These are phyloP conservation scores for Globisporangium okanoganense DNA, from an alignment of 352 stramenopile genomes.

Conservation along the genomic window DNA sequence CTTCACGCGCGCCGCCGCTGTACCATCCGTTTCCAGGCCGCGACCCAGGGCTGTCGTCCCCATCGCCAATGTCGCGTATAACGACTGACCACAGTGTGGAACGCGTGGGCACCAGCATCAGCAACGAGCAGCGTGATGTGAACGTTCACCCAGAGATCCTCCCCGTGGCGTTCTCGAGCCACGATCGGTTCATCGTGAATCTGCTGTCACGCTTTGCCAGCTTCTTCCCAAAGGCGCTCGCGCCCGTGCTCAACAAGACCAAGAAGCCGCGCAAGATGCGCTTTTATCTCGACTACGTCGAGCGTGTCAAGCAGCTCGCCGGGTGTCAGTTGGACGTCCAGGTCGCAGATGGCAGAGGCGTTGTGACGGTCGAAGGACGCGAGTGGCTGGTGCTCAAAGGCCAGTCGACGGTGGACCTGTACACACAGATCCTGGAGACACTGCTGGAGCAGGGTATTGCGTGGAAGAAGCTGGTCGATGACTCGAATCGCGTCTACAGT, in stretches of 20 bases:
- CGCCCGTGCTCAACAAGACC: slow-evolving; percentile 55
- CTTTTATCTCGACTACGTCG: slow-evolving; percentile 63
- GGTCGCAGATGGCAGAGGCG: slow-evolving; percentile 30
- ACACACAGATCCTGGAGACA: slow-evolving; percentile 42
- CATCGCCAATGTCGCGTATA: neutral
- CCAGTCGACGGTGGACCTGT: slow-evolving; percentile 37
- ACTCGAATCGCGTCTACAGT: slow-evolving; percentile 26
- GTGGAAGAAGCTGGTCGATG: slow-evolving; percentile 46
- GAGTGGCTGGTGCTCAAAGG: slow-evolving; percentile 48
- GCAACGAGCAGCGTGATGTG: neutral
- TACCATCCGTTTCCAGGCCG: neutral
- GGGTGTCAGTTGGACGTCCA: slow-evolving; percentile 37
- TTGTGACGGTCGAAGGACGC: slow-evolving; percentile 37
- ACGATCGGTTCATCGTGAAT: slow-evolving; percentile 42
- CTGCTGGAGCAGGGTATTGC: slow-evolving; percentile 35
- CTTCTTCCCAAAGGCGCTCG: slow-evolving; percentile 43
- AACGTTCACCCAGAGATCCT: slow-evolving; percentile 23
- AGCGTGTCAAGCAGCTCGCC: slow-evolving; percentile 42
- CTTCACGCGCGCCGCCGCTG: neutral
- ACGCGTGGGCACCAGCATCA: neutral
- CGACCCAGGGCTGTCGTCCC: neutral
- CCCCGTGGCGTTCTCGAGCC: slow-evolving; percentile 39
- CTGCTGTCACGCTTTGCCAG: slow-evolving; percentile 51
- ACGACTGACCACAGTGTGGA: neutral
- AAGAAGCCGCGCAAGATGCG: slow-evolving; percentile 70